A percentile compares a stretch with the other conserved stretches of the same genome.
Conservation (phyloP, 192 early-diverging fungal genomes). For the Coemansia sp. region DNA sequence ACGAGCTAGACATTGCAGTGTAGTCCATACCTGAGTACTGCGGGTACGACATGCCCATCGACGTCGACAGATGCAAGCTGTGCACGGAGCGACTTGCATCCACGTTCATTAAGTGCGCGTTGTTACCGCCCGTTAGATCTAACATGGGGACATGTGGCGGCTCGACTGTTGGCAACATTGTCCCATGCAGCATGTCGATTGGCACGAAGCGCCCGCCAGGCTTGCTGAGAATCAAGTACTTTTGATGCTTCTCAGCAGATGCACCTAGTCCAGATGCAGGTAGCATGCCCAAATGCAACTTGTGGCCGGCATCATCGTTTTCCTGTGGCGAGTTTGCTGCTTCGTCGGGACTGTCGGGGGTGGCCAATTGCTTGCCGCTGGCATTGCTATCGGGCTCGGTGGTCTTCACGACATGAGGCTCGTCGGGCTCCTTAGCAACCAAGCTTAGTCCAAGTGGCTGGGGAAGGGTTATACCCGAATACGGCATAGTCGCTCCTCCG, state of each 20-base stretch:
- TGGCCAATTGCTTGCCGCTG: not conserved
- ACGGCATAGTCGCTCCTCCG: not conserved
- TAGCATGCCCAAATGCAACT: not conserved
- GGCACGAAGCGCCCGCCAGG: conserved; percentile 57
- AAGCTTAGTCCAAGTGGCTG: conserved; percentile 26
- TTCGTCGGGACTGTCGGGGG: not conserved
- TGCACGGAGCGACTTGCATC: conserved; percentile 26
- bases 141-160: conserved; percentile 28
- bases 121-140: conserved; percentile 41
- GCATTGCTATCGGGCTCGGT: not conserved
- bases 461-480: conserved; percentile 29
- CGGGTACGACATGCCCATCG: conserved; percentile 21
- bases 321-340: not conserved
- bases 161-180: conserved; percentile 43
- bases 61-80: conserved; percentile 25
- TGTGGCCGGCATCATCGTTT: not conserved
- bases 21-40: conserved; percentile 25
- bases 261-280: not conserved
- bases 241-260: conserved; percentile 12
- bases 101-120: conserved; percentile 52
- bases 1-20: conserved; percentile 28
- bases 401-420: not conserved
- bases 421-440: conserved; percentile 3
- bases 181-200: conserved; percentile 46
- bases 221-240: conserved; percentile 53